phyloP scores from a whole-genome alignment of 2,329 filamentous ascomycete genomes.

The Westerdykella sp. region DNA sequence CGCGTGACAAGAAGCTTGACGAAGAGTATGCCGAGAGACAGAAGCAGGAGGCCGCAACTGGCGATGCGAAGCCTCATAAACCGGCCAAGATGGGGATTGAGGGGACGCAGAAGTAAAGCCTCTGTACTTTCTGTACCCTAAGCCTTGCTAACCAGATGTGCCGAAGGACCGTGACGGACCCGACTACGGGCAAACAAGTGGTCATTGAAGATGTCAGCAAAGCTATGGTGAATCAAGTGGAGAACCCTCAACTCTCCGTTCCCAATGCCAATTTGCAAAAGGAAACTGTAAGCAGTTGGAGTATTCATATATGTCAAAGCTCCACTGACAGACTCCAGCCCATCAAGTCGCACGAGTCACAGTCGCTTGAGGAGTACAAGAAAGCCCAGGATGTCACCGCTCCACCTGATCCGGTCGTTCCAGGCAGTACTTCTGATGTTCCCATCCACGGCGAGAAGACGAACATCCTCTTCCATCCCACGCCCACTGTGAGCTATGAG shows the following conservation, averaged over 20 bases:
- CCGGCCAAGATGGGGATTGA: constrained; percentile 42
- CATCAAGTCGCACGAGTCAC: constrained; percentile 62
- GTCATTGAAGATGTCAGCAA: constrained; percentile 76
- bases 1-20: constrained; percentile 67
- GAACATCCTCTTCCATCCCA: constrained; percentile 92
- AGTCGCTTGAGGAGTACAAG: constrained; percentile 74
- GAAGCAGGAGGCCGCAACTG: constrained; percentile 35
- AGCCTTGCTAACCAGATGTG: not conserved
- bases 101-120: constrained; percentile 43
- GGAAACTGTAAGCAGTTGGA: constrained; percentile 48
- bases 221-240: constrained; percentile 61
- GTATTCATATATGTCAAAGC: not conserved
- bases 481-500: constrained; percentile 81
- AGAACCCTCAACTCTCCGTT: constrained; percentile 70
- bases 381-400: constrained; percentile 82
- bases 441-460: constrained; percentile 96
- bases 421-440: constrained; percentile 82
- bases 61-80: constrained; percentile 43
- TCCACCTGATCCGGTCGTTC: constrained; percentile 77
- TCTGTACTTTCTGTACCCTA: not conserved
- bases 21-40: constrained; percentile 43
- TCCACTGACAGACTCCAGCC: constrained; percentile 39
- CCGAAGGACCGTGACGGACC: constrained; percentile 62
- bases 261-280: constrained; percentile 85
- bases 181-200: constrained; percentile 78